These are phyloP conservation scores for Capsella rubella DNA, from an alignment of 441 rosid genomes.

Conservation along the genomic window DNA sequence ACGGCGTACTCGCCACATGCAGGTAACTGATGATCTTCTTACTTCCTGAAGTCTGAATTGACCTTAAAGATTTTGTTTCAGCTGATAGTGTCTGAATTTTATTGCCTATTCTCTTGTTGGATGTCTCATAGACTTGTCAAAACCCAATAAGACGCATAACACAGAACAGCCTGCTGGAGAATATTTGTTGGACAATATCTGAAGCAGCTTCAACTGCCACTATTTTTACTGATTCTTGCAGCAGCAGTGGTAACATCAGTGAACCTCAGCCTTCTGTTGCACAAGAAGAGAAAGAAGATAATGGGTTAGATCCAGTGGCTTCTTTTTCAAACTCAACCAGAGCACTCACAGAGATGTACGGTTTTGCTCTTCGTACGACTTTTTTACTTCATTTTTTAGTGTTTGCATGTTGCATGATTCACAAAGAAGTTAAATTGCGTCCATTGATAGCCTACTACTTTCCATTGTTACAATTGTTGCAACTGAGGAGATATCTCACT, in stretches of 20 bases:
- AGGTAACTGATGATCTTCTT: conserved; percentile 51
- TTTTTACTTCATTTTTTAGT: conserved; percentile 2
- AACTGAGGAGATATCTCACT: conserved; percentile 12
- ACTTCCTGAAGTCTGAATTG: background rate
- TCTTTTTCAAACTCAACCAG: conserved; percentile 82
- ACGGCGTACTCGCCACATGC: conserved; percentile 86
- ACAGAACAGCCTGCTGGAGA: conserved; percentile 85
- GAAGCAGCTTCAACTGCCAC: conserved; percentile 88
- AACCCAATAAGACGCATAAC: conserved; percentile 84
- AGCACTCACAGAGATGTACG: conserved; percentile 81
- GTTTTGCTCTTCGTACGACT: conserved; percentile 10
- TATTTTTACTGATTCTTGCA: conserved; percentile 72
- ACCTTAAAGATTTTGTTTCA: background rate
- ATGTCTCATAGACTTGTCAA: conserved; percentile 75
- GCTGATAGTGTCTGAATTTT: conserved; percentile 12
- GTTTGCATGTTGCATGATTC: conserved; percentile 21
- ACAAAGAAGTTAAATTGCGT: background rate
- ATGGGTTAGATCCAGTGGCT: conserved; percentile 71
- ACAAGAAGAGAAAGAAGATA: conserved; percentile 67
- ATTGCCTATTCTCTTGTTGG: conserved; percentile 4
- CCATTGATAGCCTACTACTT: conserved; percentile 3
- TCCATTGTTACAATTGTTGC: conserved; percentile 4
- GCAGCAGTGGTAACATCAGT: conserved; percentile 57
- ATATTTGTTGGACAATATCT: conserved; percentile 94
- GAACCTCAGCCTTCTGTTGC: conserved; percentile 57